These are phyloP conservation scores for Ceratobasidium sp. DNA, from an alignment of 1,284 basidiomycete species.

Conservation along the genomic window DNA sequence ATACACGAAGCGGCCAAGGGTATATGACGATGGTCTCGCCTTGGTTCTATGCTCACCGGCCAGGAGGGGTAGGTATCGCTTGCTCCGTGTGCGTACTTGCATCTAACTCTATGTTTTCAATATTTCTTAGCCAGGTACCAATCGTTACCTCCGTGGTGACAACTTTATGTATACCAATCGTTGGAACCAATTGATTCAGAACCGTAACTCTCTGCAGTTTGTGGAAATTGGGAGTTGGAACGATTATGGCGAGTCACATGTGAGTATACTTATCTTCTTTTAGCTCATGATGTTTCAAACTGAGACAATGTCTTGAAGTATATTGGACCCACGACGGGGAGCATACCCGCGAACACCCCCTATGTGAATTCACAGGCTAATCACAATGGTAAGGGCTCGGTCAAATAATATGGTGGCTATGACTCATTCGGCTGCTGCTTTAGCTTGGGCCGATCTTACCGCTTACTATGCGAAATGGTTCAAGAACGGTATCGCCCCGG, in stretches of 20 bases:
- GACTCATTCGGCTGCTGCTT: neutral
- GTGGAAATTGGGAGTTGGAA: conserved; percentile 59
- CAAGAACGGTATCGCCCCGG: conserved; percentile 40
- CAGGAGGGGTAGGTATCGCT: conserved; percentile 48
- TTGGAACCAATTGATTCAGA: conserved; percentile 59
- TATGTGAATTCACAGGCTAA: neutral
- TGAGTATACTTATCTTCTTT: neutral
- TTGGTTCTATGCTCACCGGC: conserved; percentile 61
- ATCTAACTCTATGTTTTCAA: neutral
- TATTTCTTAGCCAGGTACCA: conserved; percentile 56
- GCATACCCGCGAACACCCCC: neutral
- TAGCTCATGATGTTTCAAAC: neutral
- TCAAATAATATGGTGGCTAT: neutral
- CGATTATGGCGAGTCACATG: conserved; percentile 43
- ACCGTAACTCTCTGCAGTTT: conserved; percentile 57
- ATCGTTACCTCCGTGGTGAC: conserved; percentile 61
- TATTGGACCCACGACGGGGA: conserved; percentile 42
- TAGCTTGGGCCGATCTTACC: conserved; percentile 39
- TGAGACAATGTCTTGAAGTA: conserved; percentile 12
- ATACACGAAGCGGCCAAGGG: conserved; percentile 54
- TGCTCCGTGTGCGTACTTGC: neutral
- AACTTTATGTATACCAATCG: conserved; percentile 60
- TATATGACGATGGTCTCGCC: conserved; percentile 62
- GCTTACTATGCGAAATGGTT: conserved; percentile 45
- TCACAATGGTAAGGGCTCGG: neutral